Percentiles rank a stretch among this genome's conserved stretches.
Conservation (phyloP, 129 eudicot genomes). For the Tagetes patula region DNA sequence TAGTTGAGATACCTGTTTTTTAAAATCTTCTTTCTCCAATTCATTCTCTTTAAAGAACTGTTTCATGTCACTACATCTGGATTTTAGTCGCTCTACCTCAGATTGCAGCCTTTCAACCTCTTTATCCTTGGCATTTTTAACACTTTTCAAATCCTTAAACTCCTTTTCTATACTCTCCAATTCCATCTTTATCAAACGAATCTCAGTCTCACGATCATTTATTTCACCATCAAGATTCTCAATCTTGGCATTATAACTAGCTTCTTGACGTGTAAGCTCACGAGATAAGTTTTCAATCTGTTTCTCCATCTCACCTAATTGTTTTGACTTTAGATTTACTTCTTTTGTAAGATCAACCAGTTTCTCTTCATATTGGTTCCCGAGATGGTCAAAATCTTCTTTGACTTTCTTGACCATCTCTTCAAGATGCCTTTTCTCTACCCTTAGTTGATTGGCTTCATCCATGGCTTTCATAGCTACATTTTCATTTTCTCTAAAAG, state of each 20-base stretch:
- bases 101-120: slow-evolving; percentile 41
- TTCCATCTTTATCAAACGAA: slow-evolving; percentile 41
- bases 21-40: slow-evolving; percentile 56
- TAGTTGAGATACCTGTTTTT: slow-evolving; percentile 56
- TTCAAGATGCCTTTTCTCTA: slow-evolving; percentile 59
- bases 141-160: slow-evolving; percentile 36
- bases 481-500: slow-evolving; percentile 79
- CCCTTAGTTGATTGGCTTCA: slow-evolving; percentile 71
- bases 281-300: slow-evolving; percentile 42
- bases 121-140: slow-evolving; percentile 50
- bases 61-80: slow-evolving; percentile 52
- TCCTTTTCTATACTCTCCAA: slow-evolving; percentile 43
- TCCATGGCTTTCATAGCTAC: slow-evolving; percentile 66
- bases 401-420: slow-evolving; percentile 51
- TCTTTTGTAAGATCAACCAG: slow-evolving; percentile 45
- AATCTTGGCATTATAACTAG: slow-evolving; percentile 38
- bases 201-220: slow-evolving; percentile 40
- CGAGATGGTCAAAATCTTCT: slow-evolving; percentile 46
- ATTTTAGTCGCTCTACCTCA: slow-evolving; percentile 56
- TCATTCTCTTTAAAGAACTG: slow-evolving; percentile 45
- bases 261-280: slow-evolving; percentile 47
- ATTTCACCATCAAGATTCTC: slow-evolving; percentile 50
- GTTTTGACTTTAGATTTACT: slow-evolving; percentile 39
- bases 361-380: slow-evolving; percentile 50
- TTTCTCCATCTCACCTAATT: slow-evolving; percentile 46